phyloP scores from a whole-genome alignment of 1,284 basidiomycete species.

The Ganoderma leucocontextum region DNA sequence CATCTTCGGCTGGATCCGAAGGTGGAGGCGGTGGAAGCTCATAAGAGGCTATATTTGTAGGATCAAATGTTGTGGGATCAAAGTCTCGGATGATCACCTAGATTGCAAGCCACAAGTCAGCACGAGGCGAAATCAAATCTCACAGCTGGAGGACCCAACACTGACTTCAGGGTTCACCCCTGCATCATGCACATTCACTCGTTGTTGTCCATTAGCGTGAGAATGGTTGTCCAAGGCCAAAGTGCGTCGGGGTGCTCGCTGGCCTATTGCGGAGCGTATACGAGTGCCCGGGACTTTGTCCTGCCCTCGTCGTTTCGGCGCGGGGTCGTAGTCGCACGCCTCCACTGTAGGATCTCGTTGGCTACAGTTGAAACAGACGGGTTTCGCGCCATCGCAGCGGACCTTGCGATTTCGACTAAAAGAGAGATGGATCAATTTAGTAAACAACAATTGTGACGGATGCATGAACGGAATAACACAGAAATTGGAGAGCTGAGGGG shows the following conservation, averaged over 20 bases:
- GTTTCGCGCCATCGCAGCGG: conserved; percentile 81
- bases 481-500: no score
- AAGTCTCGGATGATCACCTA: conserved; percentile 20
- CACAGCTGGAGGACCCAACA: no score
- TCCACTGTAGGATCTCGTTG: conserved; percentile 39
- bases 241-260: neutral
- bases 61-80: conserved; percentile 18
- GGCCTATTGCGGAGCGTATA: neutral
- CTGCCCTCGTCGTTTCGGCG: conserved; percentile 78
- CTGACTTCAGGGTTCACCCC: neutral
- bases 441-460: neutral
- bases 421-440: conserved; percentile 15
- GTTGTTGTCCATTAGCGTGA: neutral
- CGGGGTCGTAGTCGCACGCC: conserved; percentile 62
- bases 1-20: neutral
- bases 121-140: neutral
- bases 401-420: conserved; percentile 79
- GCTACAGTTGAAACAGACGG: conserved; percentile 75
- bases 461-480: no score
- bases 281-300: conserved; percentile 52
- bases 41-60: conserved; percentile 1
- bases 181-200: neutral
- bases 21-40: neutral
- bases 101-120: neutral
- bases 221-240: neutral